phyloP scores from a whole-genome alignment of 78 protist species.

The Chrysochromulina parva region DNA sequence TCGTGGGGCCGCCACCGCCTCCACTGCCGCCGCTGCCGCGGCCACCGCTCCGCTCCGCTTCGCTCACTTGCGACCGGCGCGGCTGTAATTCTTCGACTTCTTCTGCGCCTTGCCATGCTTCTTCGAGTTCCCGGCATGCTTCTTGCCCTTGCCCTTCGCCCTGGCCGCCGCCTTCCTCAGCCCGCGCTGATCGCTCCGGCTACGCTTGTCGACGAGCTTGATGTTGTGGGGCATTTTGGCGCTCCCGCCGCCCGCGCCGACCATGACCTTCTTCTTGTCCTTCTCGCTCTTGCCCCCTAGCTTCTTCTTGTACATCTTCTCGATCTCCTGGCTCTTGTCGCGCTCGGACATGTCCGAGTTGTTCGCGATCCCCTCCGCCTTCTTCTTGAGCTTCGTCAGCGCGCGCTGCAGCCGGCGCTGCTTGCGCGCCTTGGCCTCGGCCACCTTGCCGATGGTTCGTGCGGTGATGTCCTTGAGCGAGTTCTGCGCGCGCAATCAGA shows the following conservation, averaged over 20 bases:
- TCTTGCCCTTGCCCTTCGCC: too few species aligned
- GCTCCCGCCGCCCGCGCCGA: not conserved
- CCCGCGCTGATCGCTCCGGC: not conserved
- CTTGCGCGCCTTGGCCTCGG: constrained; percentile 87
- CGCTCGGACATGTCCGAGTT: constrained; percentile 59
- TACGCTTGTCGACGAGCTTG: constrained; percentile 20
- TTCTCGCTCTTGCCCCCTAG: not conserved
- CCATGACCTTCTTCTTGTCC: not conserved
- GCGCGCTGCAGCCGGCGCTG: not conserved
- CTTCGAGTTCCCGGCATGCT: too few species aligned
- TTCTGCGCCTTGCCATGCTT: too few species aligned
- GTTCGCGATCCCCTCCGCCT: constrained; percentile 52
- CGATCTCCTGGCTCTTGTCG: constrained; percentile 28
- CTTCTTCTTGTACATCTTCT: constrained; percentile 40
- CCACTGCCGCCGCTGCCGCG: too few species aligned
- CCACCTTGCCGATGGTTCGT: constrained; percentile 13
- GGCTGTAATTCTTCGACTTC: too few species aligned
- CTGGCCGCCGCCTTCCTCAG: too few species aligned
- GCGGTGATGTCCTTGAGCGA: not conserved
- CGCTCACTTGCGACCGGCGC: too few species aligned
- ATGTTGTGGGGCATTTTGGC: not conserved
- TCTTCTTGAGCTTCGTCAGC: constrained; percentile 2
- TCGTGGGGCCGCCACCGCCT: too few species aligned
- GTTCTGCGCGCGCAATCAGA: not conserved
- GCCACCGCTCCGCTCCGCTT: too few species aligned